A percentile compares a stretch with the other conserved stretches of the same genome.
These are phyloP conservation scores for Bremia lactucae DNA, from an alignment of 352 stramenopile species.

Conservation along the genomic window DNA sequence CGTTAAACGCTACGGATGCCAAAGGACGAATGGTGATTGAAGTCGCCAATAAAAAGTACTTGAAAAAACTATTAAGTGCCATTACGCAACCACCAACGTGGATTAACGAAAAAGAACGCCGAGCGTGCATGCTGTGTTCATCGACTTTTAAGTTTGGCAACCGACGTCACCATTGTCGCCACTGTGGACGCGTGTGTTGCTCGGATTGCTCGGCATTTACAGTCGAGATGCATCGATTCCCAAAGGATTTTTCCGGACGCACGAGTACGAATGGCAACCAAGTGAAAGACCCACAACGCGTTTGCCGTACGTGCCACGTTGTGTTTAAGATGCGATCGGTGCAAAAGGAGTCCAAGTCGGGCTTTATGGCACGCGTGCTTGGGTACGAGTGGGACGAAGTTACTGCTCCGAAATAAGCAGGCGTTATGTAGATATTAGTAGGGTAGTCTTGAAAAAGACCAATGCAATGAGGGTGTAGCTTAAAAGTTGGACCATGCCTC, in stretches of 20 bases:
- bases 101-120: constrained; percentile 70
- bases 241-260: constrained; percentile 73
- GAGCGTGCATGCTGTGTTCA: constrained; percentile 60
- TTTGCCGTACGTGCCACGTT: constrained; percentile 73
- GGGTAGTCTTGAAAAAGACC: no score
- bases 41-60: constrained; percentile 64
- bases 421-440: no score
- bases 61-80: constrained; percentile 74
- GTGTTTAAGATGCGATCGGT: constrained; percentile 79
- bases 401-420: constrained; percentile 28
- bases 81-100: constrained; percentile 66
- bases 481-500: no score
- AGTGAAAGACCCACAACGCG: constrained; percentile 70
- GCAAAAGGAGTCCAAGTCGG: constrained; percentile 78
- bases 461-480: no score
- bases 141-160: constrained; percentile 72
- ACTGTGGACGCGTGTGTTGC: constrained; percentile 80
- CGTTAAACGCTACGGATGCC: constrained; percentile 60
- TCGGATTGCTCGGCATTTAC: constrained; percentile 71
- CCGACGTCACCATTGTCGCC: constrained; percentile 73
- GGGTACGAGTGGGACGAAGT: constrained; percentile 84
- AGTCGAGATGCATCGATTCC: constrained; percentile 73
- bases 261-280: constrained; percentile 48
- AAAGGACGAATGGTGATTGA: constrained; percentile 71
- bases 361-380: constrained; percentile 72